Base-by-base conservation (phyloP, 2,329 filamentous ascomycete species). In the Didymellaceae sp. region DNA sequence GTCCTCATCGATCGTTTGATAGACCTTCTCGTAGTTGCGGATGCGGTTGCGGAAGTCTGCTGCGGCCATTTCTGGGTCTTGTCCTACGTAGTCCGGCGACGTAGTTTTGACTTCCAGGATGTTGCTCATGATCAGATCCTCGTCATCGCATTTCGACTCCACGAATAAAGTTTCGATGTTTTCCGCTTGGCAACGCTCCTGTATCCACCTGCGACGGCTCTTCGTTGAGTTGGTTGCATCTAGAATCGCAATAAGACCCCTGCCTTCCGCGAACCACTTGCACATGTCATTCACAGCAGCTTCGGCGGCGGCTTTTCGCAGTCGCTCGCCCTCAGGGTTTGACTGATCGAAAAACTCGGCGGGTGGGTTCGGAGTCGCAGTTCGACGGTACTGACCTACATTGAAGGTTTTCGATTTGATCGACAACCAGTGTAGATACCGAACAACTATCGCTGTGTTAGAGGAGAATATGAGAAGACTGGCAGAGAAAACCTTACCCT, bases 171-270 rank as follows among this genome's bases (percentile, higher is more conserved):
- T 92, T 70, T 97, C 91, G 53, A 97, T 87, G 45, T 86, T 86
- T 59, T 93, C 86, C 10, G 82, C 80, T 6, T 82, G 79, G 72
- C 92, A 94, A 38, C 83, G 82, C 55, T 97, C 87, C 62, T 90
- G 82, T 66, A 99, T 94, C 94, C 94, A 99, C 69, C 88, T 86
- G 58, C 94, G 87, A 33, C 94, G 86, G 34, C 85, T 82, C 73
- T 96, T 95, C 55, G 94, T 97, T 6, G 90, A 96, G 75, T 99
- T 99, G 54, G 94, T 99, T 28, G 94, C 94, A 74, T 99, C 94
- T 26, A 99, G 81, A 62, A 99, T 96, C 30, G 90, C 93, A 45
- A 99, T 93, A 18, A 92, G 84, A 41, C 94, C 94, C 54, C 86
- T 82, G 9, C 80, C 83, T 40, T 85, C 78, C 37, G 83, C 78